phyloP scores from a whole-genome alignment of 352 stramenopile genomes.

The Blastocystis sp. region DNA sequence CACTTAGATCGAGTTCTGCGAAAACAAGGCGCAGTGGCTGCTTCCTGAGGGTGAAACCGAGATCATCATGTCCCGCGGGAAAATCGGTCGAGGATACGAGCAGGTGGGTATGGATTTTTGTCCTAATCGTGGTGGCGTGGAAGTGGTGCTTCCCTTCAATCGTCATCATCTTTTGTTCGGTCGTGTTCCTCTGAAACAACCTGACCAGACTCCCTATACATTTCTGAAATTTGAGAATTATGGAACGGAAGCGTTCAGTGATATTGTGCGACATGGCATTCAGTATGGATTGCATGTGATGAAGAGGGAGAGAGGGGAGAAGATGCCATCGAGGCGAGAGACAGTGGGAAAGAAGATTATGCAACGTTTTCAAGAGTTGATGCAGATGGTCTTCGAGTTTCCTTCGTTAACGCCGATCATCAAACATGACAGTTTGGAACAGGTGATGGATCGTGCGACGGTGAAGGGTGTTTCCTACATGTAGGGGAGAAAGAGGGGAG shows the following conservation, averaged over 20 bases:
- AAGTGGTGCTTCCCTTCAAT: slow-evolving; percentile 41
- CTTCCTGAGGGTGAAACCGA: slow-evolving; percentile 50
- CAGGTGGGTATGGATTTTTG: slow-evolving; percentile 35
- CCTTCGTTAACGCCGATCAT: slow-evolving; percentile 52
- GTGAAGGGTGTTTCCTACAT: slow-evolving; percentile 59
- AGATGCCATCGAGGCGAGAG: slow-evolving; percentile 22
- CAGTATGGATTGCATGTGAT: slow-evolving; percentile 44
- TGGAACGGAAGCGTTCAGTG: background rate
- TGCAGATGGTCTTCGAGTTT: slow-evolving; percentile 43
- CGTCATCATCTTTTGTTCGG: slow-evolving; percentile 12
- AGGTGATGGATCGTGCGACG: slow-evolving; percentile 21
- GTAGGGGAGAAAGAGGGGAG: background rate
- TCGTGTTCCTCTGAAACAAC: slow-evolving; percentile 39
- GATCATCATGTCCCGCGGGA: slow-evolving; percentile 36
- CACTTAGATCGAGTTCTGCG: slow-evolving; percentile 37
- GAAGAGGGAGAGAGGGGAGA: slow-evolving; percentile 7
- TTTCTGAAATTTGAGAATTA: slow-evolving; percentile 61
- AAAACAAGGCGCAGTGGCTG: slow-evolving; percentile 56
- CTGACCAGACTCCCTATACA: background rate
- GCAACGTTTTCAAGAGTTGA: slow-evolving; percentile 25
- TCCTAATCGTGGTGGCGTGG: background rate
- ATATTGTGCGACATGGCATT: slow-evolving; percentile 29
- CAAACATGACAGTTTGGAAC: slow-evolving; percentile 27
- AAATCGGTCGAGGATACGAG: slow-evolving; percentile 24
- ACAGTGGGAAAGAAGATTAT: slow-evolving; percentile 36